Base-by-base conservation (phyloP, 2,329 filamentous ascomycete species). In the Talaromyces islandicus region DNA sequence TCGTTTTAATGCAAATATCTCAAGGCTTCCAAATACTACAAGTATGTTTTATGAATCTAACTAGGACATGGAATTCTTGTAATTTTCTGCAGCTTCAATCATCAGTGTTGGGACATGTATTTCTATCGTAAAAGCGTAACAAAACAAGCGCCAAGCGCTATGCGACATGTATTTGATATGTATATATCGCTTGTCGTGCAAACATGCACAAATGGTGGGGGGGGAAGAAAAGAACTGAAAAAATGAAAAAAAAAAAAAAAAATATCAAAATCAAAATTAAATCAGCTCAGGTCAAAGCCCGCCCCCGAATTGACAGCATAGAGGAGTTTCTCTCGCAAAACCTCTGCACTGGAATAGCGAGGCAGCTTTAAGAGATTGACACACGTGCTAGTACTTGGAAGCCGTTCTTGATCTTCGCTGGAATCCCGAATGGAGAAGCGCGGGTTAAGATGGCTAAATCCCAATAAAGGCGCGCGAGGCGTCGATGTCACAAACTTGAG, bases 401-500 rank as follows among this genome's bases (percentile, higher is more conserved):
- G 77, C 61, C 94, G 81, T 54, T 85, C 83, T 74, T 93, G 84
- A 69, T 95, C 91, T 27, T 78, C 78, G 4, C 90, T 89, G 0
- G 86, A 88, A 74, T 99, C 94, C 4, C 94, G 81, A 64, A 99
- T 97, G 69, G 88, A 93, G 73, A 99, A 99, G 43, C 82, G 81
- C 2, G 94, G 94, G 60, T 88, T 89, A 64, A 99, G 77, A 69
- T 94, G 89, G 19, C 86, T 85, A 71, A 99, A 99, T 0, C 94
- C 94, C 3, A 97, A 78, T 51, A 99, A 78, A 2, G 94, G 94
- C 30, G 92, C 93, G 41, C 94, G 83, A 0, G 94, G 93, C 10
- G 94, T 97, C 29, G 89, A 93, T 5, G 92, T 99, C 53, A 97
- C 94, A 67, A 97, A 99, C 70, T 96, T 96, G 64, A 99, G 82